Evolutionary conservation across 345 rosid genomes (phyloP).

Genomic region (Aegle marmelos): DNA sequence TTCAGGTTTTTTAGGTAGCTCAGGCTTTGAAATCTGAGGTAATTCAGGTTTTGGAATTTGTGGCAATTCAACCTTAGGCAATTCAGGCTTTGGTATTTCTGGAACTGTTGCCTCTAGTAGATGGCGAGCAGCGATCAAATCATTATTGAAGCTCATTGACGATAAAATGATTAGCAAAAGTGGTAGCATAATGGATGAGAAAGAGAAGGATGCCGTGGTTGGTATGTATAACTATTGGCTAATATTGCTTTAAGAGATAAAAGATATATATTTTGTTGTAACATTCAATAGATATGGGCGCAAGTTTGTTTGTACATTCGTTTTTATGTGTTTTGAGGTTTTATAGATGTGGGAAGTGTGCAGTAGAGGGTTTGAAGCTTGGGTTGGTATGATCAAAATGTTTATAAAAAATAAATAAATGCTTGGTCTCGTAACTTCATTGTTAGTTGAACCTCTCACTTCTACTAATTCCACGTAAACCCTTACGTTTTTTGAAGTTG

Average conservation of each 20-base stretch:
- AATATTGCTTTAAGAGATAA: no score
- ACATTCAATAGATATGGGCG: not conserved
- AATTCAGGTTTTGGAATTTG: not conserved
- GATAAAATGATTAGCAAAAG: not conserved
- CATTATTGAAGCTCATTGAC: not conserved
- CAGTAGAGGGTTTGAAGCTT: not conserved
- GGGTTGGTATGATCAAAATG: not conserved
- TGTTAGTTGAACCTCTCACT: not conserved
- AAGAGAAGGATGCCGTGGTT: not conserved
- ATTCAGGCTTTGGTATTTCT: conserved; percentile 7
- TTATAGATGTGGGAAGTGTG: not conserved
- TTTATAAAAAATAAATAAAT: not conserved
- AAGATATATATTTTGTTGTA: not conserved
- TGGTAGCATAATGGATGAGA: not conserved
- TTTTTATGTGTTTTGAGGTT: not conserved
- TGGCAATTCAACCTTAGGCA: not conserved
- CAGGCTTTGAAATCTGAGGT: not conserved
- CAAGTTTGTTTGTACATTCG: not conserved
- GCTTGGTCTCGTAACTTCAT: not conserved
- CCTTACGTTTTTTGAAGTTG: no score
- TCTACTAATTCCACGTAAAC: not conserved
- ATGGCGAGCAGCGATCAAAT: conserved; percentile 8
- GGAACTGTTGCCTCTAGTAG: conserved; percentile 9
- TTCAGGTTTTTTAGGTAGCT: not conserved
- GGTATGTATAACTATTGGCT: not conserved